Conservation (phyloP, 2,329 filamentous ascomycete species). For the Aspergillus viridinutans region DNA sequence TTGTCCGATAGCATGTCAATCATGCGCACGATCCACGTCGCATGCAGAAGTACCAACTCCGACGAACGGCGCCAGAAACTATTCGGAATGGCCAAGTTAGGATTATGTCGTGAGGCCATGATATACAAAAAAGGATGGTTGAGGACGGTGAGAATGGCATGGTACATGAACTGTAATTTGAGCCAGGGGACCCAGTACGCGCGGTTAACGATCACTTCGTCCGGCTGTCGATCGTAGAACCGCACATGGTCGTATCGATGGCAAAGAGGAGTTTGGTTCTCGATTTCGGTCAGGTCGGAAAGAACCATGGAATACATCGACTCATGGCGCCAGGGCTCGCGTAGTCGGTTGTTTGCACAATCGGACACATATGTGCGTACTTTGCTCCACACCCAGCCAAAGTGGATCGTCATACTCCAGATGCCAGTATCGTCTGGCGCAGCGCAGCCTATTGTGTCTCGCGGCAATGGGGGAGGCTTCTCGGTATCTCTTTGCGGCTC, state of each 20-base stretch:
- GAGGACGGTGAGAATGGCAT: constrained; percentile 48
- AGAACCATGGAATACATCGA: constrained; percentile 50
- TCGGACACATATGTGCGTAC: constrained; percentile 45
- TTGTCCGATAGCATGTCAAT: constrained; percentile 54
- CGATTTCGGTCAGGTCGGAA: constrained; percentile 50
- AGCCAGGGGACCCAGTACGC: constrained; percentile 53
- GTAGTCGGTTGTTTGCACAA: constrained; percentile 45
- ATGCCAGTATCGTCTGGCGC: constrained; percentile 43
- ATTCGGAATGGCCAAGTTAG: constrained; percentile 51
- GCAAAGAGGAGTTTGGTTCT: constrained; percentile 44
- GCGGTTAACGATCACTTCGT: constrained; percentile 44
- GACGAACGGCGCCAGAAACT: constrained; percentile 53
- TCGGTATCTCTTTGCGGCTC: constrained; percentile 23
- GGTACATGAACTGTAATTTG: constrained; percentile 52
- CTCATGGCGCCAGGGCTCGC: constrained; percentile 51
- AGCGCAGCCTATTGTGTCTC: constrained; percentile 44
- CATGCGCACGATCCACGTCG: constrained; percentile 53
- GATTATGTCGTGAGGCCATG: constrained; percentile 49
- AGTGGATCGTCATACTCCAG: constrained; percentile 48
- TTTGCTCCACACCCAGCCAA: constrained; percentile 51
- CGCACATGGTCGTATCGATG: constrained; percentile 52
- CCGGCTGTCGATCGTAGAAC: constrained; percentile 48
- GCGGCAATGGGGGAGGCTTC: constrained; percentile 42
- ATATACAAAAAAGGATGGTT: constrained; percentile 55
- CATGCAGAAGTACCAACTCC: constrained; percentile 49